phyloP scores from a whole-genome alignment of 345 rosid genomes.

The Citrus cavaleriei region DNA sequence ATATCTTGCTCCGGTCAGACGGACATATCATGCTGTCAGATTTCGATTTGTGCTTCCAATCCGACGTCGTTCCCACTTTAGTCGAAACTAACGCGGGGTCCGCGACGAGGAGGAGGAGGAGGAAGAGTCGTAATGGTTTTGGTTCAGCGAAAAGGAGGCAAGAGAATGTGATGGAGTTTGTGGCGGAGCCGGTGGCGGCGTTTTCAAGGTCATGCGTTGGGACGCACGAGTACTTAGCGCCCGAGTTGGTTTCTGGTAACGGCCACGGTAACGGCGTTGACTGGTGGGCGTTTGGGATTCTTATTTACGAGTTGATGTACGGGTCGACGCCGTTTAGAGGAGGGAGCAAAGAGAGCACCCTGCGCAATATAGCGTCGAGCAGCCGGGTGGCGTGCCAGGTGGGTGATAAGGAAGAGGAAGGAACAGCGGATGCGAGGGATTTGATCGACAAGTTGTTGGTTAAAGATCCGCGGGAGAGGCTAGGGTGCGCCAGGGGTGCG shows the following conservation, averaged over 20 bases:
- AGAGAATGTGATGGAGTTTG: slow-evolving; percentile 45
- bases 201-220: slow-evolving; percentile 74
- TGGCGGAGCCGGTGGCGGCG: slow-evolving; percentile 63
- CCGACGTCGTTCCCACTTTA: slow-evolving; percentile 55
- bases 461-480: slow-evolving; percentile 70
- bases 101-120: not conserved
- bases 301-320: slow-evolving; percentile 60
- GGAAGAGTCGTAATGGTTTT: slow-evolving; percentile 27
- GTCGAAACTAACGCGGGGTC: not conserved
- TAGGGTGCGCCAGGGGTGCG: slow-evolving; percentile 78
- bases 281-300: slow-evolving; percentile 95
- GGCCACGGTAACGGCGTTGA: slow-evolving; percentile 94
- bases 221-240: slow-evolving; percentile 93
- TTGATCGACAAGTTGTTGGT: slow-evolving; percentile 69
- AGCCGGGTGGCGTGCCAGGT: slow-evolving; percentile 36
- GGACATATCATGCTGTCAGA: slow-evolving; percentile 92
- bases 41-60: slow-evolving; percentile 65
- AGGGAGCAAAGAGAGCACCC: slow-evolving; percentile 60
- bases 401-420: slow-evolving; percentile 37
- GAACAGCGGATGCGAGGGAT: slow-evolving; percentile 55
- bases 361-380: slow-evolving; percentile 56
- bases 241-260: slow-evolving; percentile 70
- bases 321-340: slow-evolving; percentile 91
- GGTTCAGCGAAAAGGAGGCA: slow-evolving; percentile 17
- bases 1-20: slow-evolving; percentile 68